Evolutionary conservation across 805 yeast species (phyloP), one percentile per base, ranked within the genome.

Genomic region (Zygotorulaspora florentina): DNA sequence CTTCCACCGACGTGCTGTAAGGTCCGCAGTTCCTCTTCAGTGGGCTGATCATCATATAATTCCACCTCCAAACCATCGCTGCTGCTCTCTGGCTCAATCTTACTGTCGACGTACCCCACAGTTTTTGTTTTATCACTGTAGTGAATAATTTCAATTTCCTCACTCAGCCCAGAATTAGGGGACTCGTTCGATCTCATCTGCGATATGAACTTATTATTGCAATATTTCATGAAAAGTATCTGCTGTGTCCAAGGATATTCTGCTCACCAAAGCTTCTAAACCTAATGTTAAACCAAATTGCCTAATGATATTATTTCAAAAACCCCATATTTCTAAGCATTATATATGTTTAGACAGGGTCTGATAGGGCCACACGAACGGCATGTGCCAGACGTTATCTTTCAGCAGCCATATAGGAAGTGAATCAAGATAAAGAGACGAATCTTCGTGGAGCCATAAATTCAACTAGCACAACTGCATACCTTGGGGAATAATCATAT

Each of bases 1-100:
- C 67, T 59, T 30, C 81, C 84, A 6, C 53, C 29, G 8, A 64
- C 64, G 42, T 55, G 66, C 47, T 52, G 58, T 39, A 64, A 46
- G 12, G 62, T 59, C 15, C 41, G 42, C 52, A 56, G 35, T 43
- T 64, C 67, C 34, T 62, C 66, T 23, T 54, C 61, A 2, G 67
- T 64, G 16, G 67, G 67, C 20, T 38, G 45, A 30, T 52, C 56
- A 7, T 40, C 50, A 25, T 38, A 42, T 18, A 17, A 13, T 27
- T 28, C 51, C 9, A 42, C 47, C 13, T 30, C 48, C 36, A 45
- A 29, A 25, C 35, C 48, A 29, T 42, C 42, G 36, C 38, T 31
- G 13, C 42, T 33, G 17, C 38, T 40, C 11, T 35, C 45, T 16
- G 18, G 37, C 33, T 35, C 43, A n/a, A 35, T 28, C 30, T 30